These are phyloP conservation scores for Elsinoe arachidis DNA, from an alignment of 2,329 filamentous ascomycete species.

Conservation along the genomic window DNA sequence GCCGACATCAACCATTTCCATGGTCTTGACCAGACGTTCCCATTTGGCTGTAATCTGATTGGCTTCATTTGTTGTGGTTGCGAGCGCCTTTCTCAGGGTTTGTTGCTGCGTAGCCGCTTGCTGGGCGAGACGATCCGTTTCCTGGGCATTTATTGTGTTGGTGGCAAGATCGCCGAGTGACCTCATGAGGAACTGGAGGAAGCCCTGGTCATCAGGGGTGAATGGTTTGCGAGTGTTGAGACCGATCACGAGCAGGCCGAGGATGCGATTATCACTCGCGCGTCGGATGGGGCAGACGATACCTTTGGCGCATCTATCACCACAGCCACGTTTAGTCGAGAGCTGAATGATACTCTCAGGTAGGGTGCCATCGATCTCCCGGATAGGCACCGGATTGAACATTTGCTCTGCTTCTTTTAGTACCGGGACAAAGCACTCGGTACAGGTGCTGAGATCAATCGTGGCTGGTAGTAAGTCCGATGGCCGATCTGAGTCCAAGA, in stretches of 20 bases:
- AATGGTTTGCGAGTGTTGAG: slow-evolving; percentile 13
- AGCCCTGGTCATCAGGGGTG: slow-evolving; percentile 10
- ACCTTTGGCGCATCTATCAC: slow-evolving; percentile 5
- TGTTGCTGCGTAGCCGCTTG: slow-evolving; percentile 8
- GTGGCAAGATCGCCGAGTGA: slow-evolving; percentile 13
- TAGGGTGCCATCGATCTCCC: background rate
- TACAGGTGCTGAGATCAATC: background rate
- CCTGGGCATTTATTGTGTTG: slow-evolving; percentile 11
- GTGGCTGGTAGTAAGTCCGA: background rate
- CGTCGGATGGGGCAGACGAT: slow-evolving; percentile 8
- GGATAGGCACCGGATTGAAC: slow-evolving; percentile 1
- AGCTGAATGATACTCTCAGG: slow-evolving; percentile 6
- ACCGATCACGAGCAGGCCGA: slow-evolving; percentile 13
- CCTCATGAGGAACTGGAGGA: slow-evolving; percentile 11
- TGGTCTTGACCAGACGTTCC: slow-evolving; percentile 10
- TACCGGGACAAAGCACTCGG: background rate
- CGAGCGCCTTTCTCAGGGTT: slow-evolving; percentile 6
- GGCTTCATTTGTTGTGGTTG: slow-evolving; percentile 6
- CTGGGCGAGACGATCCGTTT: slow-evolving; percentile 8
- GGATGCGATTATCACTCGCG: slow-evolving; percentile 3
- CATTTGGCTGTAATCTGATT: slow-evolving; percentile 7
- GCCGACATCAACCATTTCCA: slow-evolving; percentile 14
- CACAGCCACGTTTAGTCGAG: background rate
- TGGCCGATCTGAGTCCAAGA: slow-evolving; percentile 1
- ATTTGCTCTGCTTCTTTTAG: background rate